A percentile compares a stretch with the other conserved stretches of the same genome.
Evolutionary conservation across 495 filamentous ascomycete species (phyloP).

Genomic region (Chaetomium fimeti): DNA sequence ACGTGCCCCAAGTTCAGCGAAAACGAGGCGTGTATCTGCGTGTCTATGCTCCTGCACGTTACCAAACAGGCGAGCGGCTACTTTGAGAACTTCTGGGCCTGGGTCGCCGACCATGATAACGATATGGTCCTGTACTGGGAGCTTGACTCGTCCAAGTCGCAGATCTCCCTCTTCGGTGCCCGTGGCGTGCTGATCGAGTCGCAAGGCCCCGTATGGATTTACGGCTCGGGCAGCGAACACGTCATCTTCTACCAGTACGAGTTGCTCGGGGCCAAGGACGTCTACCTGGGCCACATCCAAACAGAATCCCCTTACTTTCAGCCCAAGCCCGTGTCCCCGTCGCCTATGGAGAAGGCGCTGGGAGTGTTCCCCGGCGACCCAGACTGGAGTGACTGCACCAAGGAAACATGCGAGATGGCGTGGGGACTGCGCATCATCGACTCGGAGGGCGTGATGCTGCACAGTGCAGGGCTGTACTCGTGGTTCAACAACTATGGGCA

Average conservation of each 20-base stretch:
- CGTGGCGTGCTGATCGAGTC: constrained; percentile 73
- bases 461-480: neutral
- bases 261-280: constrained; percentile 66
- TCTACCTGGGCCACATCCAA: constrained; percentile 79
- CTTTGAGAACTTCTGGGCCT: constrained; percentile 56
- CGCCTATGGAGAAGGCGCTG: neutral
- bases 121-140: constrained; percentile 66
- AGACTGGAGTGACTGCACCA: neutral
- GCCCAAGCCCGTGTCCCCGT: constrained; percentile 66
- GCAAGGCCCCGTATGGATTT: constrained; percentile 48
- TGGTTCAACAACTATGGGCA: neutral
- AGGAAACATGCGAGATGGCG: neutral
- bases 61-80: constrained; percentile 68
- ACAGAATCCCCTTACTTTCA: constrained; percentile 89
- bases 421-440: neutral
- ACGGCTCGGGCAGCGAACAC: constrained; percentile 57
- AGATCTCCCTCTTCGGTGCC: constrained; percentile 82
- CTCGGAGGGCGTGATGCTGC: neutral
- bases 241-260: constrained; percentile 79
- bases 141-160: constrained; percentile 56
- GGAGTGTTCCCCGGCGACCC: constrained; percentile 21
- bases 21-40: constrained; percentile 48
- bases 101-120: constrained; percentile 49
- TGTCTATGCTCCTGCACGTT: constrained; percentile 57
- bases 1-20: constrained; percentile 50